These are phyloP conservation scores for Chrysanthemum seticuspe DNA, from an alignment of 129 eudicot genomes.

Conservation along the genomic window DNA sequence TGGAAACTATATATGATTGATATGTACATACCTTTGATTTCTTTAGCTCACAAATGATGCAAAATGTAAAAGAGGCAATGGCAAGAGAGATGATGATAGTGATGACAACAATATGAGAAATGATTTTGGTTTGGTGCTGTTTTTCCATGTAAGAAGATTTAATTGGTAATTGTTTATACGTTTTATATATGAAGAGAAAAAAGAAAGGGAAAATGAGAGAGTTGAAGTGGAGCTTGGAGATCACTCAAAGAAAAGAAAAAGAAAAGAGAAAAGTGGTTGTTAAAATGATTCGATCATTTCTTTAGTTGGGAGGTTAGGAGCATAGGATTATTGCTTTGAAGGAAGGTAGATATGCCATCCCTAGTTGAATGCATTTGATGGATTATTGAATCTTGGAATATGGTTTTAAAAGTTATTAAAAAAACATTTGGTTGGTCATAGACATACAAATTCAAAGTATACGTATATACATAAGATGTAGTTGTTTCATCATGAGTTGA, in stretches of 20 bases:
- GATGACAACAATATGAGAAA: conserved; percentile 25
- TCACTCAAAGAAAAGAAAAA: conserved; percentile 39
- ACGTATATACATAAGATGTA: background rate
- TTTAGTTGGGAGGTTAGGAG: conserved; percentile 25
- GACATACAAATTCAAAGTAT: background rate
- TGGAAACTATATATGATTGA: conserved; percentile 2
- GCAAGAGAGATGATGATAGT: conserved; percentile 28
- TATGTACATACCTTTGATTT: conserved; percentile 50
- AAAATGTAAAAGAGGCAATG: conserved; percentile 59
- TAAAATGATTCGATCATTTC: conserved; percentile 33
- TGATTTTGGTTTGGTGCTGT: conserved; percentile 24
- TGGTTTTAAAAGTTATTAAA: background rate
- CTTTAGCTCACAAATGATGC: conserved; percentile 70
- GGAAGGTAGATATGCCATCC: conserved; percentile 37
- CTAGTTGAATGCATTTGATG: conserved; percentile 26
- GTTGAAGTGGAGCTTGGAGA: conserved; percentile 30
- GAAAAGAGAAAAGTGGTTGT: conserved; percentile 31
- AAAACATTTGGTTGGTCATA: conserved; percentile 6
- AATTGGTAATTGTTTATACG: conserved; percentile 1
- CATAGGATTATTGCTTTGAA: conserved; percentile 25
- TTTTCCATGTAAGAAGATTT: conserved; percentile 47
- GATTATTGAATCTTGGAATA: conserved; percentile 20
- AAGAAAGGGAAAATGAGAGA: background rate
- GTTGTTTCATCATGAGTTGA: background rate
- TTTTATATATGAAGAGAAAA: background rate